Conservation (phyloP, 129 eudicot species). For the sunflower (Helianthus annuus) region DNA sequence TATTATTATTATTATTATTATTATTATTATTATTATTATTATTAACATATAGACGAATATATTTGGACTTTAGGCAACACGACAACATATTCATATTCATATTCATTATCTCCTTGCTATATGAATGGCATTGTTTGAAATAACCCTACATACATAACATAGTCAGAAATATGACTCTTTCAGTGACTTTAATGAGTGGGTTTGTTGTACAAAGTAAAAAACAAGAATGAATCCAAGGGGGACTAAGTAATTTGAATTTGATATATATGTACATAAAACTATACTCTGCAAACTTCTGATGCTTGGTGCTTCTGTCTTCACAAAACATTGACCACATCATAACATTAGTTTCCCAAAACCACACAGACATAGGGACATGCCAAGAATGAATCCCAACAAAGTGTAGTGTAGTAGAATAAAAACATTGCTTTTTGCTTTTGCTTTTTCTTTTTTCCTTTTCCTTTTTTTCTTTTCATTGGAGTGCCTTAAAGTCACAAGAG, state of each 20-base stretch:
- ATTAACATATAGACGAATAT: no score
- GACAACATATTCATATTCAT: no score
- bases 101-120: no score
- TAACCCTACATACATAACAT: no score
- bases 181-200: not conserved
- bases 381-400: constrained; percentile 51
- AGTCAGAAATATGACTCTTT: no score
- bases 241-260: constrained; percentile 6
- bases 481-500: constrained; percentile 32
- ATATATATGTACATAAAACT: constrained; percentile 13
- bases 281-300: constrained; percentile 27
- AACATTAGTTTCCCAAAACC: constrained; percentile 31
- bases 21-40: no score
- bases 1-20: no score
- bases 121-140: no score
- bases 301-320: constrained; percentile 30
- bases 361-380: constrained; percentile 33
- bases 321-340: constrained; percentile 36
- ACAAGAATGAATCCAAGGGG: not conserved
- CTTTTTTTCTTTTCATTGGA: constrained; percentile 35
- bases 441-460: constrained; percentile 45
- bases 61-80: no score
- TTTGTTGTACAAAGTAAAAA: constrained; percentile 24
- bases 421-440: constrained; percentile 42
- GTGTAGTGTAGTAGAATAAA: constrained; percentile 43